These are phyloP conservation scores for Millerozyma acaciae DNA, from an alignment of 805 yeast genomes.

Conservation along the genomic window DNA sequence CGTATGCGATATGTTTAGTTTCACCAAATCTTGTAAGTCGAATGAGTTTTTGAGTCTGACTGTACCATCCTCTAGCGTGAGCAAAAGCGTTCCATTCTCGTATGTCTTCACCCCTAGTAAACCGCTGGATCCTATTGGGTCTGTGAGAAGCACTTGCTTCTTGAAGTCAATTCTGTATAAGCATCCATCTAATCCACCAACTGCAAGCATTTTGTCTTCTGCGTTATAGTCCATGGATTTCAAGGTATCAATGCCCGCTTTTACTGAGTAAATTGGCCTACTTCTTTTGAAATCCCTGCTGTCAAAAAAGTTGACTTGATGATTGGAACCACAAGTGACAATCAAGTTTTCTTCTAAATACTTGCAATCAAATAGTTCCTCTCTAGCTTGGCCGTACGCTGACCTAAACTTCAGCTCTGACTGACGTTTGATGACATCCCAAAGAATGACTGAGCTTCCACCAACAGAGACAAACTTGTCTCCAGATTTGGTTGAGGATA, in stretches of 20 bases:
- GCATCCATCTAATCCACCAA: conserved; percentile 21
- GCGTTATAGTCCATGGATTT: conserved; percentile 14
- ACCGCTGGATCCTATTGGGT: conserved; percentile 9
- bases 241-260: conserved; percentile 22
- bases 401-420: conserved; percentile 7
- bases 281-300: conserved; percentile 10
- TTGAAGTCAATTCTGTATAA: conserved; percentile 22
- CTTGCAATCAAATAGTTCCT: conserved; percentile 17
- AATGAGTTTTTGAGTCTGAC: conserved; percentile 6
- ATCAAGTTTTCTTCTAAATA: conserved; percentile 17
- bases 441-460: conserved; percentile 13
- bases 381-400: conserved; percentile 1
- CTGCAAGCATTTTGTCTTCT: conserved; percentile 7
- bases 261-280: conserved; percentile 12
- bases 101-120: conserved; percentile 5
- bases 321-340: conserved; percentile 24
- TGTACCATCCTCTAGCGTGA: conserved; percentile 10
- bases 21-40: not conserved
- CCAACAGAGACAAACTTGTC: conserved; percentile 14
- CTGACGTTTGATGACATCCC: conserved; percentile 18
- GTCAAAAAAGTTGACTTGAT: conserved; percentile 21
- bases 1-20: not conserved
- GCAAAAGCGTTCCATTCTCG: conserved; percentile 1
- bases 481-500: conserved; percentile 11
- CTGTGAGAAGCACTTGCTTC: conserved; percentile 9